Percentiles rank a stretch among this genome's conserved stretches.
phyloP scores from a whole-genome alignment of 108 stramenopile genomes.

The Discostella stelligeroides region DNA sequence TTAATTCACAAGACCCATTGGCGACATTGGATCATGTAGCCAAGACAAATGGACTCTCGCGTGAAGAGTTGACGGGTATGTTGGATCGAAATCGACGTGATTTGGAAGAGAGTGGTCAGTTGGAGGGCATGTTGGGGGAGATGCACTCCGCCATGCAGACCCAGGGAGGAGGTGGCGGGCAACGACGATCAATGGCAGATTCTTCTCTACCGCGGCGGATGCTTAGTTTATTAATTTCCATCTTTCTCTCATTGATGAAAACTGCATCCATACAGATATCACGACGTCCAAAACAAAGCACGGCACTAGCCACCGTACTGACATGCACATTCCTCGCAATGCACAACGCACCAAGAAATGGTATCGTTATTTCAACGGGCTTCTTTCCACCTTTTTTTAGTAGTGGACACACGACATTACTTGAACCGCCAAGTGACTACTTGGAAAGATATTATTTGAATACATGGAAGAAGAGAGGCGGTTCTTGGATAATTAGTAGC shows the following conservation, averaged over 20 bases:
- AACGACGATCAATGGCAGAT: constrained; percentile 13
- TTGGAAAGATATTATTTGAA: constrained; percentile 29
- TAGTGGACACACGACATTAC: constrained; percentile 60
- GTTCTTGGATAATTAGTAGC: constrained; percentile 30
- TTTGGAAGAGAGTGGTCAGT: constrained; percentile 43
- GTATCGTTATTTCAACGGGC: constrained; percentile 61
- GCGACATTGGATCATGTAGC: constrained; percentile 72
- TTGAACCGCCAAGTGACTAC: constrained; percentile 50
- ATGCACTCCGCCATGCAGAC: constrained; percentile 24
- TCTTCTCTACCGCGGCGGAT: constrained; percentile 48
- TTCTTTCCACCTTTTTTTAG: constrained; percentile 43
- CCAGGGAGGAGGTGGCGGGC: constrained; percentile 25
- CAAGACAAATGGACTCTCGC: constrained; percentile 60
- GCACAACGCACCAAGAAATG: constrained; percentile 65
- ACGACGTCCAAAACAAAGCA: constrained; percentile 59
- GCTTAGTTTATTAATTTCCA: constrained; percentile 38
- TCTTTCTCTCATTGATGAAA: constrained; percentile 47
- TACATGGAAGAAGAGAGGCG: constrained; percentile 14
- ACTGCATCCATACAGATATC: constrained; percentile 40
- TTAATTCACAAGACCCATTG: constrained; percentile 65
- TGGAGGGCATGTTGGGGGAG: constrained; percentile 36
- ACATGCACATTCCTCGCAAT: constrained; percentile 39
- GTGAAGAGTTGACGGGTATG: constrained; percentile 62
- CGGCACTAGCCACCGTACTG: constrained; percentile 27
- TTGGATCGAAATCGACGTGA: constrained; percentile 68